Base-by-base conservation (phyloP, 31 red algal species). In the Endocladia muricata region DNA sequence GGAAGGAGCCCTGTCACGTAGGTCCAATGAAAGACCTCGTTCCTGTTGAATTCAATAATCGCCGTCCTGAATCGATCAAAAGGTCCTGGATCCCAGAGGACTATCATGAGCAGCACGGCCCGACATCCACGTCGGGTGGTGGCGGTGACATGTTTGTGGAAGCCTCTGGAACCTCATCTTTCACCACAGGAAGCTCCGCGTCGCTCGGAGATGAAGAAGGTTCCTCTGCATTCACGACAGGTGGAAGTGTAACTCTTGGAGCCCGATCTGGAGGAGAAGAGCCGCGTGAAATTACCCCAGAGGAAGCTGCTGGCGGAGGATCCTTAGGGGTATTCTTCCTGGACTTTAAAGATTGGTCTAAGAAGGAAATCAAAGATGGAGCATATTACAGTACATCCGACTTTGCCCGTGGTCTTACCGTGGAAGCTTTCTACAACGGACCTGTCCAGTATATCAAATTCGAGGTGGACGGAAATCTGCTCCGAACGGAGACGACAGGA, bases 381-480 rank as follows among this genome's bases (percentile, higher is more conserved):
- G 75, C 49, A 60, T 61, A 43, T 2, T 78, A 78, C 37, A 56
- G 75, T 8, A 33, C 60, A 25, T 56, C 56, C 28, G 51, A 78
- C 37, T 78, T 78, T 30, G 48, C 56, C 39, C 56, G 60, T 31
- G 75, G 75, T 7, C 51, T 78, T 31, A 78, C 75, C 2, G 75
- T 78, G 75, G 75, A 78, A 31, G 75, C 75, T 35, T 78, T 78
- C 58, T 78, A 78, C 28, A 63, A 78, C 41, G 75, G 75, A 33
- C 30, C 56, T 22, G 75, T 78, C 3, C 37, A 42, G 4, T 78
- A 61, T 60, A 63, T 78, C 32, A 60, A 78, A 31, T 78, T 78
- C 38, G 62, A 65, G 26, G 38, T 78, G 32, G 75, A 78, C 30
- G 75, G 75, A 22, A 36, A 48, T 2, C 43, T n/a, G 40, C 58